These are phyloP conservation scores for Botryotinia narcissicola DNA, from an alignment of 2,329 filamentous ascomycete species.

Conservation along the genomic window DNA sequence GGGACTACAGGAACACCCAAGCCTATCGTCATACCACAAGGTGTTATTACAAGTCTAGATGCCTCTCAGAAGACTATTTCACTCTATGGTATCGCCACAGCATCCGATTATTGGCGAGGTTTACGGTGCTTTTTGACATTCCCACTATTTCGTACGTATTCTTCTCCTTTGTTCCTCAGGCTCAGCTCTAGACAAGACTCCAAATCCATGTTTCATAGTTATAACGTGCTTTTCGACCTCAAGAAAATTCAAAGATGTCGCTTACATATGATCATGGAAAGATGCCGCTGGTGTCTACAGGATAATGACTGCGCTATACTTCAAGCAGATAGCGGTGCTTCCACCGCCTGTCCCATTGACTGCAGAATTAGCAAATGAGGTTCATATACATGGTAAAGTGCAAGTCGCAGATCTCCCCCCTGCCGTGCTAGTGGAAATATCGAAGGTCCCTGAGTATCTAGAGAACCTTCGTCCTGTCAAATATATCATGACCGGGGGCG, in stretches of 20 bases:
- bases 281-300: constrained; percentile 11
- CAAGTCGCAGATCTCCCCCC: neutral
- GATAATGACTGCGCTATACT: neutral
- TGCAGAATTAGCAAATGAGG: neutral
- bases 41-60: constrained; percentile 18
- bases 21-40: constrained; percentile 19
- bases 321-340: neutral
- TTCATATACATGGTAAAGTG: constrained; percentile 7
- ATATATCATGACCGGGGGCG: constrained; percentile 6
- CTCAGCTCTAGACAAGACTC: neutral
- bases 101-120: neutral
- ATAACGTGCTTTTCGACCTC: neutral
- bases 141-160: constrained; percentile 16
- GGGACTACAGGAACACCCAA: constrained; percentile 23
- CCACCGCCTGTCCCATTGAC: constrained; percentile 6
- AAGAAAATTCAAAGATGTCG: neutral
- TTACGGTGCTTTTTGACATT: constrained; percentile 8
- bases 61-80: neutral
- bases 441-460: constrained; percentile 3
- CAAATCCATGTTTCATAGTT: neutral
- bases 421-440: constrained; percentile 6
- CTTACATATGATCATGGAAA: neutral
- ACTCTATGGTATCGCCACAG: neutral
- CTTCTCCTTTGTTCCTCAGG: neutral
- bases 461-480: neutral